phyloP scores from a whole-genome alignment of 2,329 filamentous ascomycete species.

The Pseudogymnoascus sp. region DNA sequence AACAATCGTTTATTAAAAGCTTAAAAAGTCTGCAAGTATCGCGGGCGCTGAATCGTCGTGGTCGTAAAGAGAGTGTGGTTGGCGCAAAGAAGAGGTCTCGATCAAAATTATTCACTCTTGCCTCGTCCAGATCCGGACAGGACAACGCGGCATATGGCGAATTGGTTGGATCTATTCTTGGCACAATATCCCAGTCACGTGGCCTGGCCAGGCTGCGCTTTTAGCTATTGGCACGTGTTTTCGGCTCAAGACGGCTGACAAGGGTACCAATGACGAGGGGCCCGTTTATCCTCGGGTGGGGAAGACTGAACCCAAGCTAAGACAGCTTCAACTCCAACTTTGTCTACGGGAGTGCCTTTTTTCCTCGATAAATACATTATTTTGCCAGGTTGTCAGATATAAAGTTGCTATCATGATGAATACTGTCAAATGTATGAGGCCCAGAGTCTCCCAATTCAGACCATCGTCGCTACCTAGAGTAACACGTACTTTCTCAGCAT shows the following conservation, averaged over 20 bases:
- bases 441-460: conserved; percentile 26
- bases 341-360: not conserved
- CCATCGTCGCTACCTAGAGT: conserved; percentile 17
- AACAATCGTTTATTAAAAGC: conserved; percentile 4
- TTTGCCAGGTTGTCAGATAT: conserved; percentile 7
- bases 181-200: not conserved
- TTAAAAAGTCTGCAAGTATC: not conserved
- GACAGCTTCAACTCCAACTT: conserved; percentile 6
- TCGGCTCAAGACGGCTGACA: conserved; percentile 6
- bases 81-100: not conserved
- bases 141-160: conserved; percentile 5
- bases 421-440: conserved; percentile 24
- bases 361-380: not conserved
- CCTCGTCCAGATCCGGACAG: conserved; percentile 4
- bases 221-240: not conserved
- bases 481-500: conserved; percentile 24
- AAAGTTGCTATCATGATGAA: conserved; percentile 21
- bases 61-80: conserved; percentile 1
- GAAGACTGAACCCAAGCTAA: conserved; percentile 7
- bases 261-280: not conserved
- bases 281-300: conserved; percentile 5
- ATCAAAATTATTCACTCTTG: conserved; percentile 5
- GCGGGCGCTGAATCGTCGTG: not conserved
- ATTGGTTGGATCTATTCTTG: not conserved
- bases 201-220: not conserved